Evolutionary conservation across 768 basidiomycete species (phyloP), one percentile per base, ranked within the genome.

Genomic region (Termitomyces sp.): DNA sequence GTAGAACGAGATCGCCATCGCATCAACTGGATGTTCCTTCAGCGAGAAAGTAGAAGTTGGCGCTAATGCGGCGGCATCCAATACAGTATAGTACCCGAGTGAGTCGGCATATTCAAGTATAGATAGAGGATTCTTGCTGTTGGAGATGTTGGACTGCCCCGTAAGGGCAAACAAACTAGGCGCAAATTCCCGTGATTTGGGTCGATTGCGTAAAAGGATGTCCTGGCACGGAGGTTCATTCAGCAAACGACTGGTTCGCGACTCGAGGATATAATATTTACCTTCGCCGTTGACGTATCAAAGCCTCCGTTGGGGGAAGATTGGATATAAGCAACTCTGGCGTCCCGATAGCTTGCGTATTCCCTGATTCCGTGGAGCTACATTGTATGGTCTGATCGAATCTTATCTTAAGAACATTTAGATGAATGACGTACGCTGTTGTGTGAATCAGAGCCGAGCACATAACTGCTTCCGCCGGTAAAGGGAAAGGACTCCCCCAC

Each of bases 401-500:
- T 42, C 41, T 53, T 51, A 50, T 50, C 46, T 53, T 20, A 44
- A 18, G 29, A 11, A 42, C 35, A 39, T 43, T 18, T 20, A 50
- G 52, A 50, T 32, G 18, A 41, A 58, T 50, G 54, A 63, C 73
- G 47, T 60, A 92, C 84, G 57, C 88, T 91, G 63, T 91, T 92
- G 66, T 94, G 91, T 7, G 88, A 86, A 68, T 94, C 91, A 15
- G 79, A 76, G 18, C 86, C 81, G 52, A 93, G 82, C 47, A 93
- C 78, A 63, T 84, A 85, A 43, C 68, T 69, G 48, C 84, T 80
- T n/a, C 75, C 78, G 36, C 71, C 71, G 4, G 65, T 67, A 63
- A 91, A 93, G 0, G 87, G 88, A 61, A 84, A 94, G 0, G 89
- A 76, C 68, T 94, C 91, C 32, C 90, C 91, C 38, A 93, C 79